Evolutionary conservation across 2,329 filamentous ascomycete genomes (phyloP).

Genomic region (Cytospora paraplurivora): DNA sequence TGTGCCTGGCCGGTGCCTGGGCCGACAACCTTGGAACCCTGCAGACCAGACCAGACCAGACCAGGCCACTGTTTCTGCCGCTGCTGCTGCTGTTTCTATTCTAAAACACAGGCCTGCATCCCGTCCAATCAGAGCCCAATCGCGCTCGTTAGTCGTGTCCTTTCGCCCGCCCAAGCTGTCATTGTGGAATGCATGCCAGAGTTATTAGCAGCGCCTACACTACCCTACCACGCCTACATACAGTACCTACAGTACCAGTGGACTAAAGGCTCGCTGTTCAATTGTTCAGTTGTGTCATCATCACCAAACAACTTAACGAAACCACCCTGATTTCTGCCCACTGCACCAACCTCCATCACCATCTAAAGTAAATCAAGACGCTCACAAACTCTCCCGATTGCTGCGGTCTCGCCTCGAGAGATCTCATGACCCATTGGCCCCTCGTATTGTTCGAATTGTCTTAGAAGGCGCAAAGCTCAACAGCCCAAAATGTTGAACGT

Average conservation of each 20-base stretch:
- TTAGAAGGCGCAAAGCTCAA: conserved; percentile 7
- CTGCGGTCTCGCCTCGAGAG: neutral
- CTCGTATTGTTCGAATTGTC: conserved; percentile 7
- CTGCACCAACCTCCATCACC: too few relatives aligned
- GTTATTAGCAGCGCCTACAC: neutral
- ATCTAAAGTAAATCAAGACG: neutral
- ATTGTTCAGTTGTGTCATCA: too few relatives aligned
- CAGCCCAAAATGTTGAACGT: conserved; percentile 54
- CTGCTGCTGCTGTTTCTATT: conserved; percentile 9
- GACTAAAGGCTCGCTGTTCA: too few relatives aligned
- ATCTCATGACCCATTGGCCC: conserved; percentile 10
- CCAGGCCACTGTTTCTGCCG: neutral
- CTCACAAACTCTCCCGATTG: neutral
- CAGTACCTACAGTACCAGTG: too few relatives aligned
- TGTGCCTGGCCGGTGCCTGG: neutral
- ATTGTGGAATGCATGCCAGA: neutral
- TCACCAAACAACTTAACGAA: too few relatives aligned
- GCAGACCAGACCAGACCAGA: too few relatives aligned
- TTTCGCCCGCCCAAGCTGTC: conserved; percentile 31
- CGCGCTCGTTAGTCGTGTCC: conserved; percentile 44
- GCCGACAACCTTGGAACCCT: too few relatives aligned
- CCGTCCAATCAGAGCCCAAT: conserved; percentile 43
- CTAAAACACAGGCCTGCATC: conserved; percentile 27
- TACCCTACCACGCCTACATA: too few relatives aligned
- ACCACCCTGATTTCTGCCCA: too few relatives aligned